phyloP scores from a whole-genome alignment of 257 asterid genomes.

The Solanum tacnaense region DNA sequence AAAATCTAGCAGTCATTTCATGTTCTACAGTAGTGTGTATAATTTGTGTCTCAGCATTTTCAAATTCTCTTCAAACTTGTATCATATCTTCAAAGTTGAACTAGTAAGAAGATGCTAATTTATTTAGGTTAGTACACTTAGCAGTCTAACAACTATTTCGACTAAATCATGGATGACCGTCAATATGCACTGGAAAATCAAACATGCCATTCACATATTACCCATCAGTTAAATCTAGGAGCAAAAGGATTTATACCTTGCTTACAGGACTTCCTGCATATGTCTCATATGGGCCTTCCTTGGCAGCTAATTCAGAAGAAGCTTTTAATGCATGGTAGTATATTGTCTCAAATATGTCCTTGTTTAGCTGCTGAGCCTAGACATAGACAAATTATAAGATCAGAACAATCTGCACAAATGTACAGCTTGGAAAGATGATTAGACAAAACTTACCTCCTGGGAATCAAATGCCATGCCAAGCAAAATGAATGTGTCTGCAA shows the following conservation, averaged over 20 bases:
- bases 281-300: conserved; percentile 76
- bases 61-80: neutral
- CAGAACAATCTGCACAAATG: neutral
- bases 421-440: neutral
- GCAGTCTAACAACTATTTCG: neutral
- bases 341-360: conserved; percentile 90
- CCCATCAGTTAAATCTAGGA: neutral
- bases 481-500: conserved; percentile 88
- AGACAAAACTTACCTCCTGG: conserved; percentile 51
- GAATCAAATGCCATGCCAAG: conserved; percentile 99
- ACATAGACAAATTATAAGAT: neutral
- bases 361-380: conserved; percentile 95
- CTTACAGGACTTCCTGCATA: conserved; percentile 85
- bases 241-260: conserved; percentile 42
- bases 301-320: conserved; percentile 72
- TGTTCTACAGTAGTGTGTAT: neutral
- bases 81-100: neutral
- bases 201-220: neutral
- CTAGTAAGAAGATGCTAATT: neutral
- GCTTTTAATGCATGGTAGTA: conserved; percentile 87
- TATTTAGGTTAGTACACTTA: neutral
- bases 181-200: neutral
- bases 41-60: neutral
- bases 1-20: neutral
- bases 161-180: neutral